These are phyloP conservation scores for Boletus barrowsii DNA, from an alignment of 768 basidiomycete species.

Conservation along the genomic window DNA sequence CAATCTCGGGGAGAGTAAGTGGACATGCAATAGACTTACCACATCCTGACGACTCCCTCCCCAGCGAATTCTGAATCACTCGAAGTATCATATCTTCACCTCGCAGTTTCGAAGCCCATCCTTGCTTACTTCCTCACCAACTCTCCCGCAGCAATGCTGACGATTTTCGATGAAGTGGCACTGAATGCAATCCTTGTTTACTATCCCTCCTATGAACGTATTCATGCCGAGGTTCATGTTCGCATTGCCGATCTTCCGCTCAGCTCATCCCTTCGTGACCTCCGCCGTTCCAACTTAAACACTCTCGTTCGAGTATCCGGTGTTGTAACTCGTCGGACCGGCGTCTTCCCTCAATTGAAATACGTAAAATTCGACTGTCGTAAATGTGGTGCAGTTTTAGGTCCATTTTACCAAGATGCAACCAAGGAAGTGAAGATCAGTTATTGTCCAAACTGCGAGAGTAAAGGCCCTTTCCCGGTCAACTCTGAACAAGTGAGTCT, in stretches of 20 bases:
- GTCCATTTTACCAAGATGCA: constrained; percentile 98
- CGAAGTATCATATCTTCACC: constrained; percentile 96
- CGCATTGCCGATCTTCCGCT: constrained; percentile 93
- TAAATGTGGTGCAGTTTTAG: constrained; percentile 90
- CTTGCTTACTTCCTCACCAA: constrained; percentile 97
- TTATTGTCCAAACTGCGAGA: constrained; percentile 92
- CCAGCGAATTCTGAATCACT: constrained; percentile 95
- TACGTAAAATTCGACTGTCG: constrained; percentile 98
- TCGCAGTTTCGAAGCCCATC: constrained; percentile 89
- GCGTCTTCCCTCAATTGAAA: constrained; percentile 99
- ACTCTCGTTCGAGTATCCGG: constrained; percentile 94
- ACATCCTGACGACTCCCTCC: constrained; percentile 9
- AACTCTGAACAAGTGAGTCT: constrained; percentile 87
- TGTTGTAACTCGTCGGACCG: constrained; percentile 92
- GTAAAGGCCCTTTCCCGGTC: constrained; percentile 91
- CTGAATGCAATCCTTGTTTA: constrained; percentile 91
- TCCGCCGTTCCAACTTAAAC: constrained; percentile 89
- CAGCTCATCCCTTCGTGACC: constrained; percentile 85
- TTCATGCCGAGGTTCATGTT: constrained; percentile 97
- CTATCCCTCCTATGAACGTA: constrained; percentile 94
- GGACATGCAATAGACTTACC: not conserved
- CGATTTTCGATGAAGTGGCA: constrained; percentile 94
- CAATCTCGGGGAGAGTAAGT: constrained; percentile 88
- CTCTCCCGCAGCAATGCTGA: constrained; percentile 87
- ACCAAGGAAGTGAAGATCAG: constrained; percentile 91